phyloP scores from a whole-genome alignment of 73 alveolate genomes.

The Paramecium sexaurelia region DNA sequence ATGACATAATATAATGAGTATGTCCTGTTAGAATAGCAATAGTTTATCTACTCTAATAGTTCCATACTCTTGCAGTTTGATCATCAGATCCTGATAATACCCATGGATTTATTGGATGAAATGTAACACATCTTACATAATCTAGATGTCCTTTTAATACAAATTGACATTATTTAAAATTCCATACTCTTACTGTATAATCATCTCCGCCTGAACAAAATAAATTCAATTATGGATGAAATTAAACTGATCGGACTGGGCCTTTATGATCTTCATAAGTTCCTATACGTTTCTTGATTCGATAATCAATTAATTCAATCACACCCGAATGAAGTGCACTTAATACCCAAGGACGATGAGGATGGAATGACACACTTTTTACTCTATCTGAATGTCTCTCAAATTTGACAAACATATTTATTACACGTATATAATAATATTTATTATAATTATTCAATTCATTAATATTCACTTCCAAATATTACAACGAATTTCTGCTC shows the following conservation, averaged over 20 bases:
- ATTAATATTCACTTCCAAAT: neutral
- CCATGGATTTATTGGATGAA: conserved; percentile 99
- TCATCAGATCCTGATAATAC: conserved; percentile 90
- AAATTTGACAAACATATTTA: conserved; percentile 79
- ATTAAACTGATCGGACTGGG: conserved; percentile 57
- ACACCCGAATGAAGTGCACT: conserved; percentile 88
- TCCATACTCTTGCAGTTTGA: conserved; percentile 95
- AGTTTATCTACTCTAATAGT: conserved; percentile 92
- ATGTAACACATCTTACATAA: conserved; percentile 96
- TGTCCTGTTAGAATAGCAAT: conserved; percentile 96
- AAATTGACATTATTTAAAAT: conserved; percentile 78
- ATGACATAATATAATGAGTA: conserved; percentile 98
- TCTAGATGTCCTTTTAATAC: conserved; percentile 96
- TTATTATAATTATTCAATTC: neutral
- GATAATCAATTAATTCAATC: conserved; percentile 95
- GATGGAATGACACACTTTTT: conserved; percentile 96
- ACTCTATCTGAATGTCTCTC: conserved; percentile 96
- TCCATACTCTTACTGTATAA: conserved; percentile 91
- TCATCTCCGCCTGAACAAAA: conserved; percentile 99
- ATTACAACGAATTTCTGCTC: conserved; percentile 1
- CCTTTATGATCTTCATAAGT: conserved; percentile 94
- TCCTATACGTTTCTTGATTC: conserved; percentile 68
- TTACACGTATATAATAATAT: conserved; percentile 3
- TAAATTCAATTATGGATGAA: conserved; percentile 87
- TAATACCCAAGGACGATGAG: conserved; percentile 96